Evolutionary conservation across 2,329 filamentous ascomycete genomes (phyloP).

Genomic region (Metarhizium robertsii): DNA sequence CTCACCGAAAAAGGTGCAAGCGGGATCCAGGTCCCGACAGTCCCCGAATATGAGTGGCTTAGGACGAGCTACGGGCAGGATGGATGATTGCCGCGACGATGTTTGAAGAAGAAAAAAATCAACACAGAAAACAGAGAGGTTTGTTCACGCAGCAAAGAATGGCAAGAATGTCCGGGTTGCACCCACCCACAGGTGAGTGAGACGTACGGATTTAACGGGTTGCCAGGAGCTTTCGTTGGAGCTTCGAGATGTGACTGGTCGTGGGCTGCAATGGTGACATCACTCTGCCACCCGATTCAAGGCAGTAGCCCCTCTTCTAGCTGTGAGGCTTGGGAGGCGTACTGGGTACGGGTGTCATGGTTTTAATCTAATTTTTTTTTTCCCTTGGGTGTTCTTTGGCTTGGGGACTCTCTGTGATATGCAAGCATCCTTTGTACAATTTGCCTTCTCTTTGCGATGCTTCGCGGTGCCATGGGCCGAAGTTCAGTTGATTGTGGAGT

Average conservation of each 20-base stretch:
- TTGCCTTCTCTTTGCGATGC: too few relatives aligned
- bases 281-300: slow-evolving; percentile 2
- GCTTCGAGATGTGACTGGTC: neutral
- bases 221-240: neutral
- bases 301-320: neutral
- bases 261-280: slow-evolving; percentile 6
- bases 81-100: neutral
- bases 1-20: neutral
- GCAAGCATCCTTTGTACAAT: too few relatives aligned
- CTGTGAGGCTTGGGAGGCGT: neutral
- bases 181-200: neutral
- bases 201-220: slow-evolving; percentile 1
- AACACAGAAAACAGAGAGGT: neutral
- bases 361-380: neutral
- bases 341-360: neutral
- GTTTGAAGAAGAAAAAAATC: neutral
- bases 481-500: too few relatives aligned
- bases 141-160: neutral
- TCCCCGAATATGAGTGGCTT: neutral
- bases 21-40: neutral
- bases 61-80: neutral
- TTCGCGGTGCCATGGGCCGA: too few relatives aligned
- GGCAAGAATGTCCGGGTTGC: neutral
- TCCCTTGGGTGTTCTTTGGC: too few relatives aligned
- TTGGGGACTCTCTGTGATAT: too few relatives aligned